Base-by-base conservation (phyloP, 2,329 filamentous ascomycete species). In the Calonectria ilicicola region DNA sequence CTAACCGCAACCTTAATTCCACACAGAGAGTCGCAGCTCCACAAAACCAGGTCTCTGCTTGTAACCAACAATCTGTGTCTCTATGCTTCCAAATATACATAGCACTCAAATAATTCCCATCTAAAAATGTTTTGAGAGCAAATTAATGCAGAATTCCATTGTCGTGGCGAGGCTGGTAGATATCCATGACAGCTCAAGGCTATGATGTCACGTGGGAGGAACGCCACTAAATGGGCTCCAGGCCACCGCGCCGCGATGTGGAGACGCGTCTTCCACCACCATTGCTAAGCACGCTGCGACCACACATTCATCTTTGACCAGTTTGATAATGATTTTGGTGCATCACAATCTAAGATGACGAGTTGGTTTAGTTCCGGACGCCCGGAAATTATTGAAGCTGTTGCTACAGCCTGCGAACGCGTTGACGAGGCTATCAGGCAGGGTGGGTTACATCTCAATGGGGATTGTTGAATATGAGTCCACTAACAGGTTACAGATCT, bases 301-400 rank as follows among this genome's bases (percentile, higher is more conserved):
- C 27, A 14, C 19, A 23, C 23, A 42, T 21, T 63, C 23, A 21
- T 2, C 47, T 56, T 8, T 23, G n/a, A n/a, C 17, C 40, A 8
- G 26, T 47, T 42, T 58, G 21, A 65, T 27, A 35, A 17, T 27
- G 68, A 71, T 47, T 23, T 19, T 19, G 15, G 23, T 23, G 17
- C n/a, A 32, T 14, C n/a, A 29, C 27, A 40, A 51, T 44, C 40
- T 60, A 74, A 51, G 27, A 87, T 87, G 85, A 79, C 84, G 44
- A 83, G 79, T 71, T 86, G 85, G 84, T 83, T 86, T 53, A 75
- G 78, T 46, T 80, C 77, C 42, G 85, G 85, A 29, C 84, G 85
- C 12, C 80, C 83, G 58, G 81, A 84, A 29, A 76, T 88, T 17
- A 79, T 86, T 21, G 81, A 84, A 72, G 85, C 85, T 38, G 75